These are phyloP conservation scores for Epichloe sibirici DNA, from an alignment of 2,329 filamentous ascomycete genomes.

Conservation along the genomic window DNA sequence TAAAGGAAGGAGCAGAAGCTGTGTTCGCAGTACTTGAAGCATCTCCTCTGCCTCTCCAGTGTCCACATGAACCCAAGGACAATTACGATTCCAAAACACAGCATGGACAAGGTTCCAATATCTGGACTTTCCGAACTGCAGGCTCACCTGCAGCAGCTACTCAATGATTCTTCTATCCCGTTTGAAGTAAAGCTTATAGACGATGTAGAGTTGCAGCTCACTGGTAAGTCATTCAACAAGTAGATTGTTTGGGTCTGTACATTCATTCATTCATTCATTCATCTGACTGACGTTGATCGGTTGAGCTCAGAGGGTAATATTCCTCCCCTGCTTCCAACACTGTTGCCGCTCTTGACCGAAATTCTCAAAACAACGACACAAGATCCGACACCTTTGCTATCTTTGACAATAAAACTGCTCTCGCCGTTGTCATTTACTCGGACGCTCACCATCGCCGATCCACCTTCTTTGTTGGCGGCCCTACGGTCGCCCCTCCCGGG, in stretches of 20 bases:
- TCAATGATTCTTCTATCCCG: slow-evolving; percentile 27
- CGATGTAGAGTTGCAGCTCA: slow-evolving; percentile 46
- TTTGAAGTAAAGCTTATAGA: slow-evolving; percentile 42
- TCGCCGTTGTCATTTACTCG: slow-evolving; percentile 39
- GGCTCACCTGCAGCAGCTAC: slow-evolving; percentile 39
- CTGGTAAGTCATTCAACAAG: slow-evolving; percentile 22
- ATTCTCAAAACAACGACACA: slow-evolving; percentile 38
- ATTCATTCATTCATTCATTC: neutral
- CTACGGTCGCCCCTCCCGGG: slow-evolving; percentile 41
- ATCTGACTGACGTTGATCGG: neutral
- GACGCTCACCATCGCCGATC: slow-evolving; percentile 37
- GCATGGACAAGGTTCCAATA: slow-evolving; percentile 32
- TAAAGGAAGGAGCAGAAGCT: no score
- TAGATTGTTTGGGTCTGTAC: neutral
- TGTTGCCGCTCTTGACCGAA: slow-evolving; percentile 41
- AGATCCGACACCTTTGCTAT: slow-evolving; percentile 39
- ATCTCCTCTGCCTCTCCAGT: neutral
- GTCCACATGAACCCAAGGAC: slow-evolving; percentile 17
- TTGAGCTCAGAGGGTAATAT: slow-evolving; percentile 35
- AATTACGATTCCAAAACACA: slow-evolving; percentile 25
- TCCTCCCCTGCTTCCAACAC: slow-evolving; percentile 34
- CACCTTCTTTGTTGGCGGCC: slow-evolving; percentile 37
- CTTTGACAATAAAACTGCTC: slow-evolving; percentile 43
- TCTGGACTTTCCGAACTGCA: slow-evolving; percentile 41
- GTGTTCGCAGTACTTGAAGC: no score